Base-by-base conservation (phyloP, 257 asterid genomes). In the Solanum tarijense region DNA sequence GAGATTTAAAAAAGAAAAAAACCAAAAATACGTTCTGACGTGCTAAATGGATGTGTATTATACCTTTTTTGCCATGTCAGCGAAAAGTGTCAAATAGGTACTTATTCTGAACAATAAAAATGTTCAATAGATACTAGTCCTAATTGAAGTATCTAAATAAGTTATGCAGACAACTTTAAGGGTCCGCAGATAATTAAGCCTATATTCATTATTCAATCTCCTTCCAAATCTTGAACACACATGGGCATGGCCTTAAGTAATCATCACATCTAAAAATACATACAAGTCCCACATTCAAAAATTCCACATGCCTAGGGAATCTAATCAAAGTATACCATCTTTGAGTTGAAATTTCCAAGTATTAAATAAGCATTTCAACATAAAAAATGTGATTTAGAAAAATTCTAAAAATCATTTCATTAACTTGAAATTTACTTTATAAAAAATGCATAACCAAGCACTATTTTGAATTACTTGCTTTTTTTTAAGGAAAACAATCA, bases 241-340 rank as follows among this genome's bases (percentile, higher is more conserved):
- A 88, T 90, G 91, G 90, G 89, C 65, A 25, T 58, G 68, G 35
- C 41, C 84, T 58, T 34, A 32, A 36, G 91, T 88, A 89, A 90
- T 92, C 88, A 92, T 90, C 86, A 89, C 86, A 27, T 39, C 81
- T 62, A 84, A 86, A 87, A 86, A 87, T 88, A 79, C 66, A 66
- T 27, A 87, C 52, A 75, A 71, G 35, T 62, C 62, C 90, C 89
- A 88, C 89, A 75, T 9, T 72, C 86, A 52, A 39, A 43, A 6
- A 25, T 5, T 78, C 88, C 89, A 88, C 89, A 87, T 90, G 91
- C 83, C 85, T 60, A 88, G 90, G 91, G 92, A 89, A 92, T 88
- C 92, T 81, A 66, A 87, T 84, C 86, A 52, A 84, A 90, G 34
- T 38, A 86, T 52, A 36, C 85, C 81, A 48, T 23, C 4, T 69